Evolutionary conservation across 2,329 filamentous ascomycete genomes (phyloP).

Genomic region (Cladosporium oxysporum): DNA sequence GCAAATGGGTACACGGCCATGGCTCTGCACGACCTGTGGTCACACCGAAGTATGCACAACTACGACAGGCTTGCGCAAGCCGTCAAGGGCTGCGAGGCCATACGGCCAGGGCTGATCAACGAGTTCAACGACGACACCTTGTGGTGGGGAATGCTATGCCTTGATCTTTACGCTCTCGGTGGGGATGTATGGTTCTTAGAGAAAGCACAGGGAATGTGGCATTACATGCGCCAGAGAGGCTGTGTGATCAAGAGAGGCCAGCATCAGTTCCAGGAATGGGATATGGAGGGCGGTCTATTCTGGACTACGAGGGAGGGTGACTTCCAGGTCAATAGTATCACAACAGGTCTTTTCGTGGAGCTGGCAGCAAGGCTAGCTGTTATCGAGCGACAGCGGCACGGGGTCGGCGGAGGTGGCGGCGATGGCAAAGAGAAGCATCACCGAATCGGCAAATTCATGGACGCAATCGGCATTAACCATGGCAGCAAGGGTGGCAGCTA

Average conservation of each 20-base stretch:
- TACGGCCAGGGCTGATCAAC: constrained; percentile 30
- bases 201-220: constrained; percentile 28
- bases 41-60: constrained; percentile 25
- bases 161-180: constrained; percentile 28
- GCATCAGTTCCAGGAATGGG: constrained; percentile 25
- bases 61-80: constrained; percentile 24
- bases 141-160: constrained; percentile 33
- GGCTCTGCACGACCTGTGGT: constrained; percentile 31
- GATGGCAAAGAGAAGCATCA: constrained; percentile 18
- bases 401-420: not conserved
- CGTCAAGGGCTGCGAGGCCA: constrained; percentile 25
- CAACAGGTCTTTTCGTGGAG: constrained; percentile 30
- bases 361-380: constrained; percentile 30
- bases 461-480: not conserved
- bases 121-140: constrained; percentile 34
- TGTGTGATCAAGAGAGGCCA: constrained; percentile 26
- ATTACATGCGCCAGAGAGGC: constrained; percentile 23
- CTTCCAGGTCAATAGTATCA: constrained; percentile 28
- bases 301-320: constrained; percentile 28
- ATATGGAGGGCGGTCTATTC: constrained; percentile 31
- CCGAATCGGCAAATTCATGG: constrained; percentile 20
- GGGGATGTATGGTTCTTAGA: constrained; percentile 29
- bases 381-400: constrained; percentile 16
- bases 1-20: constrained; percentile 36
- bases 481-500: not conserved